A percentile compares a stretch with the other conserved stretches of the same genome.
Conservation (phyloP, 306 rosid species). For the Acacia confusa region DNA sequence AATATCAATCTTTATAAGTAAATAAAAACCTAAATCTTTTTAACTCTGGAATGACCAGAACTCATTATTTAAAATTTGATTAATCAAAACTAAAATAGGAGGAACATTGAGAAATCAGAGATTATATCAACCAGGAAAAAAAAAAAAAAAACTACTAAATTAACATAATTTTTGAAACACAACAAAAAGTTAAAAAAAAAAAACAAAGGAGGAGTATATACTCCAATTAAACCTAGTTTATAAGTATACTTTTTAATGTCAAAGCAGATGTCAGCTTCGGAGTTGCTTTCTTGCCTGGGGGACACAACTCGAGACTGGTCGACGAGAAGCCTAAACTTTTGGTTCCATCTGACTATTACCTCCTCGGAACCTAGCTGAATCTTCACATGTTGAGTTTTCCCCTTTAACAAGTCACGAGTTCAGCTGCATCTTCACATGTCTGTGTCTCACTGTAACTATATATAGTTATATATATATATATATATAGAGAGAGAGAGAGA, state of each 20-base stretch:
- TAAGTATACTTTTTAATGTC: background rate
- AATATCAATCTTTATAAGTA: no score
- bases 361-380: background rate
- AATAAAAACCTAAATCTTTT: no score
- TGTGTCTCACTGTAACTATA: background rate
- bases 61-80: no score
- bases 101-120: no score
- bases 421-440: background rate
- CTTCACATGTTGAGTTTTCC: background rate
- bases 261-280: background rate
- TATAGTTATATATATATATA: background rate
- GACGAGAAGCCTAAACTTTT: background rate
- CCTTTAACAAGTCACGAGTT: background rate
- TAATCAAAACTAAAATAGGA: no score
- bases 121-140: no score
- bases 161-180: background rate
- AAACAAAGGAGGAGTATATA: background rate
- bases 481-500: background rate
- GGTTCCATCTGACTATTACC: background rate
- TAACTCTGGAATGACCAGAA: rapidly evolving
- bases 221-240: background rate
- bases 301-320: background rate
- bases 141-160: no score
- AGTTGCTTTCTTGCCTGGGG: background rate
- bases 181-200: background rate